A percentile compares a stretch with the other conserved stretches of the same genome.
Evolutionary conservation across 495 filamentous ascomycete genomes (phyloP).

Genomic region (Sordaria brevicollis): DNA sequence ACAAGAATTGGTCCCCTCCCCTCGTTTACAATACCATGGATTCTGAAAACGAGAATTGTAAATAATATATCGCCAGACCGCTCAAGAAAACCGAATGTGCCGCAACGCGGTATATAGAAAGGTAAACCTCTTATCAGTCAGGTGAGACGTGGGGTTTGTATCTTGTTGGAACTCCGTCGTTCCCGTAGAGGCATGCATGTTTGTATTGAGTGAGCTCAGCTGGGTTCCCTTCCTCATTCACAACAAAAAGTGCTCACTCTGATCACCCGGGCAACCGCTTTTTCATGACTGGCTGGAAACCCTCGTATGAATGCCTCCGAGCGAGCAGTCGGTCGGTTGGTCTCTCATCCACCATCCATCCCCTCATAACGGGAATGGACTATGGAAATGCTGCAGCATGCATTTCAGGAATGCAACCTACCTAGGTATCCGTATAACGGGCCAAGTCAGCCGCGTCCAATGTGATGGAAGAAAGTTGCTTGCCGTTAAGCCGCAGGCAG

Average conservation of each 20-base stretch:
- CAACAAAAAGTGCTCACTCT: background rate
- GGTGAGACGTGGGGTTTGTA: background rate
- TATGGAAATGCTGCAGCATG: background rate
- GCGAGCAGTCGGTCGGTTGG: background rate
- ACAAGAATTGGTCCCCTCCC: background rate
- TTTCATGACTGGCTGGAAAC: background rate
- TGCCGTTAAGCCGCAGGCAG: background rate
- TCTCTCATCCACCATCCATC: too few relatives aligned
- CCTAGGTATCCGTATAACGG: background rate
- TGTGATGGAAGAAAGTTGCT: background rate
- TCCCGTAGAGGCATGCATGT: background rate
- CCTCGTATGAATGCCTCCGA: background rate
- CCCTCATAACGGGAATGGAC: background rate
- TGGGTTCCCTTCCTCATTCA: background rate
- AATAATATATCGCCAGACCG: background rate
- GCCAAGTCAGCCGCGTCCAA: background rate
- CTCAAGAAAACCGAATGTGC: background rate
- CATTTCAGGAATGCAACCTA: background rate
- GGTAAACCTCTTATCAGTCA: background rate
- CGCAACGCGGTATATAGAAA: background rate
- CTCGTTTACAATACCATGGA: background rate
- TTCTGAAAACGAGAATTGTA: background rate
- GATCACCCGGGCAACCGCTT: background rate
- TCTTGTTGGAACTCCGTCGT: background rate
- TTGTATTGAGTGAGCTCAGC: too few relatives aligned